Percentiles rank a stretch among this genome's conserved stretches.
Conservation (phyloP, 2,329 filamentous ascomycete species). For the Lecanicillium sp. region DNA sequence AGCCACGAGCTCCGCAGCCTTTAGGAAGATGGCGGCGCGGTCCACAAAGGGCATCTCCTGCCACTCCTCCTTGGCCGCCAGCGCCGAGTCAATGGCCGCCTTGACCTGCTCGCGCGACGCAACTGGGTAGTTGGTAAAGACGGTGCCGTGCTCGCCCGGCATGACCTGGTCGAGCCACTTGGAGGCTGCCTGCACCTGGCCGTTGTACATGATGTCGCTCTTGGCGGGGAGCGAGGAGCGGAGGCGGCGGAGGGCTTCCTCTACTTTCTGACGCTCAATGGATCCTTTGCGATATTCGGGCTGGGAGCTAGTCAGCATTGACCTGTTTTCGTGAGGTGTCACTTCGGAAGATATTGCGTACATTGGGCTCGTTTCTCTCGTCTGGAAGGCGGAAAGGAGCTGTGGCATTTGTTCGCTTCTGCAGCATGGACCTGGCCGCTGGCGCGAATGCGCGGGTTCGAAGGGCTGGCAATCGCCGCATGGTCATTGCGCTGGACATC, state of each 20-base stretch:
- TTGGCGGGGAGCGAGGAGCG: slow-evolving; percentile 21
- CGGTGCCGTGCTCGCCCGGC: slow-evolving; percentile 69
- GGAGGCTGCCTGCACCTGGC: slow-evolving; percentile 17
- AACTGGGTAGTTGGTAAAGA: slow-evolving; percentile 76
- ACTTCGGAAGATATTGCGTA: too few species aligned
- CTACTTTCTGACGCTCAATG: slow-evolving; percentile 20
- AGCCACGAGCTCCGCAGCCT: slow-evolving; percentile 83
- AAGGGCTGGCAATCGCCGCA: slow-evolving; percentile 1
- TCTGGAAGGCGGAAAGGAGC: slow-evolving; percentile 23
- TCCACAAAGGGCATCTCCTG: slow-evolving; percentile 84
- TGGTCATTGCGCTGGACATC: background rate
- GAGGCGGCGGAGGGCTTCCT: slow-evolving; percentile 21
- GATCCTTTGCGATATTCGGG: slow-evolving; percentile 21
- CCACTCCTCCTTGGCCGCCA: slow-evolving; percentile 78
- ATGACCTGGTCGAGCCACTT: slow-evolving; percentile 53
- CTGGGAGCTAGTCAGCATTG: slow-evolving; percentile 10
- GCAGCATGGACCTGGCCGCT: slow-evolving; percentile 10
- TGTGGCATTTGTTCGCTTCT: slow-evolving; percentile 17
- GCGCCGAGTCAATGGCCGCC: slow-evolving; percentile 72
- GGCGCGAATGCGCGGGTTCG: slow-evolving; percentile 14
- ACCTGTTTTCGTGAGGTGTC: too few species aligned
- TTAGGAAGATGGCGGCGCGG: slow-evolving; percentile 86
- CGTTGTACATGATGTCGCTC: slow-evolving; percentile 24
- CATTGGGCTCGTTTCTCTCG: slow-evolving; percentile 25
- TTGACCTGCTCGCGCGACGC: slow-evolving; percentile 70